Evolutionary conservation across 768 basidiomycete species (phyloP).

Genomic region (Pisolithus marmoratus): DNA sequence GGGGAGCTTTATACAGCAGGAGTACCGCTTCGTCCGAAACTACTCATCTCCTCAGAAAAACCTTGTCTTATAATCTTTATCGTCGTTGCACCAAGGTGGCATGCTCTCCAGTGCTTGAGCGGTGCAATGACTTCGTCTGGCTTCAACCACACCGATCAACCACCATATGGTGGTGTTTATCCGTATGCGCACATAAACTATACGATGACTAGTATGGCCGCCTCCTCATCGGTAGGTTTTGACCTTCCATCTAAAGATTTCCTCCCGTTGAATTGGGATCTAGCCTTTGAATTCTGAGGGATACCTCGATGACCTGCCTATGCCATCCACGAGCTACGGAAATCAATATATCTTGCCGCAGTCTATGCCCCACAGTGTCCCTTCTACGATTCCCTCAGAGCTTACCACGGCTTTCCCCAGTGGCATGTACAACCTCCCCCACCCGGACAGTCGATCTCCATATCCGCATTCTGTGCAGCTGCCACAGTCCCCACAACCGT

Average conservation of each 20-base stretch:
- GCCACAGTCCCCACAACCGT: neutral
- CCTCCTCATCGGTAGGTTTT: neutral
- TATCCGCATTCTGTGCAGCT: neutral
- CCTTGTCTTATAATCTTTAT: neutral
- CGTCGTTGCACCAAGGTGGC: neutral
- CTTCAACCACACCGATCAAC: neutral
- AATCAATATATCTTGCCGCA: neutral
- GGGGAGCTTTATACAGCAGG: neutral
- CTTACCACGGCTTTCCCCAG: neutral
- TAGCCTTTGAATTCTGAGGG: neutral
- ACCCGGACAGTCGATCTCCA: neutral
- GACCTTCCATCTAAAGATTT: neutral
- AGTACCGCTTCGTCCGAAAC: neutral
- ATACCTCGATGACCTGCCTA: neutral
- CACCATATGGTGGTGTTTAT: neutral
- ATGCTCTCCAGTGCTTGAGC: neutral
- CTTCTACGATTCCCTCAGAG: neutral
- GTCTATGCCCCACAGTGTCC: neutral
- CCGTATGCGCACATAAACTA: neutral
- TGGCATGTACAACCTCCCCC: neutral
- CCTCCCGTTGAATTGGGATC: neutral
- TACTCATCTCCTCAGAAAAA: neutral
- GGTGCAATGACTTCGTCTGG: neutral
- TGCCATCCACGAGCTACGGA: neutral
- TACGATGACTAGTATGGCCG: neutral